Evolutionary conservation across 1,284 basidiomycete genomes (phyloP), one percentile per base, ranked within the genome.

Genomic region (Marasmius fiardii): DNA sequence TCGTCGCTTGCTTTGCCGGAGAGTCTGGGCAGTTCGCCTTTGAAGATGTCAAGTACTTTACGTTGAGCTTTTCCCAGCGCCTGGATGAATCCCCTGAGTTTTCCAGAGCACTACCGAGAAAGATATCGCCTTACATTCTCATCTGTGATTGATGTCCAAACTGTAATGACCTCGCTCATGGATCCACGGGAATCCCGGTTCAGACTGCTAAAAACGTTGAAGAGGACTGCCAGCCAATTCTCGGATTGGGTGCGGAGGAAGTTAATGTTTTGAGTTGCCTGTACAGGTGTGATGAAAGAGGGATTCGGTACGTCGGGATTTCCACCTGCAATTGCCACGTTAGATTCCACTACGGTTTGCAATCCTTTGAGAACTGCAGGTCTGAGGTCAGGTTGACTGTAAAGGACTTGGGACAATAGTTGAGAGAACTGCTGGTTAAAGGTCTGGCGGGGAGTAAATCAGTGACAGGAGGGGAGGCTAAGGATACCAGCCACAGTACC

Each of bases 151-250:
- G 83, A 81, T 23, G 92, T 79, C 91, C 95, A 99, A n/a, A 82
- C 79, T 20, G 80, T 82, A 63, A 98, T 91, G 34, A 92, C 92
- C 54, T 96, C 93, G 37, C 93, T 92, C n/a, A 98, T 85, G 71
- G 86, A 81, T 3, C 86, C 87, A 48, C 93, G 83, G 45, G 80
- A 82, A 60, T 96, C 93, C 45, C 85, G 79, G 3, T 82, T 83
- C 21, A 92, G 83, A 64, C 85, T 94, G 58, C 90, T 83, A 70
- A 98, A 98, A n/a, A 99, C 88, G 68, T 99, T 98, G 78, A 98
- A 96, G 44, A 98, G 78, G 3, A 98, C 93, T 0, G 93, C 89
- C 24, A 98, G 82, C 86, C 97, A 95, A 66, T 93, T 96, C 67
- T 94, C 91, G 0, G 87, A 88, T 65, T 98, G 88, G 0, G 78